Conservation (phyloP, 805 yeast species). For the Candida caryicola region DNA sequence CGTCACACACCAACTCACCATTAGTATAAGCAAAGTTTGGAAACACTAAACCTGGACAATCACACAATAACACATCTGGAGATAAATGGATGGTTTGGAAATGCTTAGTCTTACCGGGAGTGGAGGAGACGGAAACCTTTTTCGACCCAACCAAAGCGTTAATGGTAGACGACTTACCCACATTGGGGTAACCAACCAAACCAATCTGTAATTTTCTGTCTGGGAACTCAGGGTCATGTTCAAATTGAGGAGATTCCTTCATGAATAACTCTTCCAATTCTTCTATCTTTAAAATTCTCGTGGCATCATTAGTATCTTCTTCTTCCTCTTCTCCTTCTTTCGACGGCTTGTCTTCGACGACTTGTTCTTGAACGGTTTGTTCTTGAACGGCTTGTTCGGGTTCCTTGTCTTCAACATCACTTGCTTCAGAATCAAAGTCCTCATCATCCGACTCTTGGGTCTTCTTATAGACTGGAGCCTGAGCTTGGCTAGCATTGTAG, state of each 20-base stretch:
- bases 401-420: background rate
- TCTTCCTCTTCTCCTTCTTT: constrained; percentile 24
- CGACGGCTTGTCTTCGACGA: constrained; percentile 23
- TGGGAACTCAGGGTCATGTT: constrained; percentile 54
- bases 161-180: constrained; percentile 94
- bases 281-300: constrained; percentile 73
- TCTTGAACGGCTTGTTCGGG: background rate
- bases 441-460: no score
- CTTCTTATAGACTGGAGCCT: no score
- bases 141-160: constrained; percentile 95
- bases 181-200: constrained; percentile 94
- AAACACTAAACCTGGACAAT: constrained; percentile 98
- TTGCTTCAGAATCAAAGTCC: no score
- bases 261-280: constrained; percentile 82
- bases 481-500: no score
- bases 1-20: constrained; percentile 95
- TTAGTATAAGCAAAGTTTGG: constrained; percentile 96
- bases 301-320: constrained; percentile 29
- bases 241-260: constrained; percentile 69
- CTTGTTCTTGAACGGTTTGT: constrained; percentile 10
- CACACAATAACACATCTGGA: constrained; percentile 82
- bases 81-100: constrained; percentile 92
- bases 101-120: constrained; percentile 99
- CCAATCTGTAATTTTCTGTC: constrained; percentile 78
- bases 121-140: constrained; percentile 95